Base-by-base conservation (phyloP, 192 early-diverging fungal species). In the Radiomyces spectabilis region DNA sequence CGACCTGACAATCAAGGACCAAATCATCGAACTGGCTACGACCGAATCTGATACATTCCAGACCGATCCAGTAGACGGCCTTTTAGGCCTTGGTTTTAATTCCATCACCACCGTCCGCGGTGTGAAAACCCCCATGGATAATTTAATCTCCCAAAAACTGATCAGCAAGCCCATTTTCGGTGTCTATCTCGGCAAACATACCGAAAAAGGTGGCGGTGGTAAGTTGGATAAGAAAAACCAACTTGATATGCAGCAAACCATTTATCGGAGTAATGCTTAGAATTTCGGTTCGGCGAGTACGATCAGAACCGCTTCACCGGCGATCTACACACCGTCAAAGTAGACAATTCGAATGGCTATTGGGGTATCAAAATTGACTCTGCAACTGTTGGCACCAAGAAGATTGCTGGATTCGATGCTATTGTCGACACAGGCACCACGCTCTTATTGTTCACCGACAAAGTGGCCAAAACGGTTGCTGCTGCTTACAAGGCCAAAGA, bases 361-460 rank as follows among this genome's bases (percentile, higher is more conserved):
- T 68, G 58, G 58, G 48, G 63, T 72, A 37, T 61, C 35, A 56
- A 25, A 1, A 42, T 56, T 3, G 63, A 64, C 13, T 45, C 41
- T 15, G 0, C 44, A 13, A 34, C 27, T 2, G 30, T 38, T 24
- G 55, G 43, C 18, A 47, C 24, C 6, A 38, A 10, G 7, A 25
- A 13, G 3, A 30, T 57, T 37, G 4, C 25, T 13, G 26, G 38
- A 27, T 53, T 61, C 50, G n/a, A 41, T 16, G 59, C 19, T 34
- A 85, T 85, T 24, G 49, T 85, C 8, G 83, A 85, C 61, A 85
- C 83, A 0, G 81, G 83, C 27, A 83, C 83, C 18, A 85, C 81
- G 0, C 59, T 85, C 13, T 65, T 85, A 37, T 69, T 85, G 13
- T 72, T 85, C 46, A 73, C 69, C 39, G 70, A 77, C 1, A 54